These are phyloP conservation scores for Stephanocyclus meneghinianus DNA, from an alignment of 352 stramenopile species.

Conservation along the genomic window DNA sequence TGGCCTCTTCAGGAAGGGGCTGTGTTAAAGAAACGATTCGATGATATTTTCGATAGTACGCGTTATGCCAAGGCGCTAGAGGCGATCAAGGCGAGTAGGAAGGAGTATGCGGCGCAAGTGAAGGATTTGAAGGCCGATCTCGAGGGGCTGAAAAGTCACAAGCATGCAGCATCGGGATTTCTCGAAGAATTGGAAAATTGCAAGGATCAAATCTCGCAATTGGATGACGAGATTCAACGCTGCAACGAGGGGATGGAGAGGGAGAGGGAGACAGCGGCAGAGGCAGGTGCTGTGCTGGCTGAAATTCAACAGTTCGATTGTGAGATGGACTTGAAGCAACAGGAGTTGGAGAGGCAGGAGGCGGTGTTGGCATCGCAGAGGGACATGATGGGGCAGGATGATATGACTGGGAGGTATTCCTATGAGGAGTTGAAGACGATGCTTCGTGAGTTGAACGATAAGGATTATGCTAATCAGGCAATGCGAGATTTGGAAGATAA, in stretches of 20 bases:
- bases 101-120: slow-evolving; percentile 82
- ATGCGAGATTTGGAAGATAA: slow-evolving; percentile 59
- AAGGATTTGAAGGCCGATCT: slow-evolving; percentile 95
- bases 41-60: slow-evolving; percentile 99
- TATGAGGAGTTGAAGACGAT: slow-evolving; percentile 67
- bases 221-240: slow-evolving; percentile 65
- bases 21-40: slow-evolving; percentile 98
- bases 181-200: slow-evolving; percentile 62
- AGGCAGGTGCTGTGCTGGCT: slow-evolving; percentile 34
- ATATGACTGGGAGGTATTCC: slow-evolving; percentile 55
- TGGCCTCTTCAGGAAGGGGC: slow-evolving; percentile 94
- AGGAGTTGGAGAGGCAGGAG: slow-evolving; percentile 45
- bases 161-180: slow-evolving; percentile 78
- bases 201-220: slow-evolving; percentile 62
- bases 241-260: slow-evolving; percentile 46
- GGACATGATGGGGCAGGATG: slow-evolving; percentile 60
- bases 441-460: slow-evolving; percentile 64
- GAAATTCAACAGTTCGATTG: slow-evolving; percentile 53
- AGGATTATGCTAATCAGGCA: slow-evolving; percentile 51
- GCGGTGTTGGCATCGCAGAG: slow-evolving; percentile 45
- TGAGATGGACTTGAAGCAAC: slow-evolving; percentile 51
- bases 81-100: slow-evolving; percentile 92
- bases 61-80: slow-evolving; percentile 98
- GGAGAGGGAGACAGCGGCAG: slow-evolving; percentile 42
- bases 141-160: slow-evolving; percentile 87